Evolutionary conservation across 768 basidiomycete genomes (phyloP).

Genomic region (Punctularia strigosozonata): DNA sequence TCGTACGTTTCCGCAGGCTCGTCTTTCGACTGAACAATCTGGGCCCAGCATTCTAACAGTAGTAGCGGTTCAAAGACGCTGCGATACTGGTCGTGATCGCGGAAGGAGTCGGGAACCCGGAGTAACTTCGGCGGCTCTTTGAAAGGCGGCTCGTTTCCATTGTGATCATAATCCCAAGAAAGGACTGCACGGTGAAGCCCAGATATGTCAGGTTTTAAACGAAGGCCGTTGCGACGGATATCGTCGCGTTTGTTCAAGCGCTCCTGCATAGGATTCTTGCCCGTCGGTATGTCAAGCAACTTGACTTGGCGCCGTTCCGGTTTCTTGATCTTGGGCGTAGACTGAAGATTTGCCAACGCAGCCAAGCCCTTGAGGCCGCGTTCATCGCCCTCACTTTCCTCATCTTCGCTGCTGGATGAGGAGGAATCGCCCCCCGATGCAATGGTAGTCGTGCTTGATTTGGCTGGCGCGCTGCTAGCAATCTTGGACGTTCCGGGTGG

Average conservation of each 20-base stretch:
- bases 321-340: conserved; percentile 48
- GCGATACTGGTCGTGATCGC: conserved; percentile 54
- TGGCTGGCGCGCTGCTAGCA: too few relatives aligned
- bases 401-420: too few relatives aligned
- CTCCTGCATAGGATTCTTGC: conserved; percentile 32
- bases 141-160: conserved; percentile 51
- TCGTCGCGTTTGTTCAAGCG: conserved; percentile 47
- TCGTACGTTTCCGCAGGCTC: conserved; percentile 37
- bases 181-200: conserved; percentile 67
- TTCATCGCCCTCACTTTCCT: neutral
- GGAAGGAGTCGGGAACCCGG: conserved; percentile 56
- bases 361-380: conserved; percentile 22
- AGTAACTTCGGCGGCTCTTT: conserved; percentile 19
- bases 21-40: conserved; percentile 69
- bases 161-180: conserved; percentile 77
- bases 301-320: conserved; percentile 54
- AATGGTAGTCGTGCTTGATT: too few relatives aligned
- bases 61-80: conserved; percentile 76
- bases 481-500: too few relatives aligned
- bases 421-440: too few relatives aligned
- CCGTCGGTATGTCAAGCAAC: conserved; percentile 41
- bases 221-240: conserved; percentile 46
- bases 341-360: conserved; percentile 46
- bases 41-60: conserved; percentile 84
- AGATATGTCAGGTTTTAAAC: conserved; percentile 76